phyloP scores from a whole-genome alignment of 257 asterid species.

The Salvia rosmarinus region DNA sequence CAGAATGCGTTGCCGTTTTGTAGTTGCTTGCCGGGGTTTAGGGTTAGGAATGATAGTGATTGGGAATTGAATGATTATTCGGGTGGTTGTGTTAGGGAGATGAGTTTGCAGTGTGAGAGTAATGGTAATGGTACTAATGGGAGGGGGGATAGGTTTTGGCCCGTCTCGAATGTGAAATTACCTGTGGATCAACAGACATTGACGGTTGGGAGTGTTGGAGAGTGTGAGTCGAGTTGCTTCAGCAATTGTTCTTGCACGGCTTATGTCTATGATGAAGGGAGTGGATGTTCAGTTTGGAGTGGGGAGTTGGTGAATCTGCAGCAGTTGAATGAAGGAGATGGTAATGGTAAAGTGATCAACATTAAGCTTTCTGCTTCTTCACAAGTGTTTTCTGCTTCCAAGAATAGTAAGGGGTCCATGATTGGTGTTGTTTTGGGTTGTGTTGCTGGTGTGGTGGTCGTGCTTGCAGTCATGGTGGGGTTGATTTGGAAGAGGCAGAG shows the following conservation, averaged over 20 bases:
- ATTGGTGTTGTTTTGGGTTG: constrained; percentile 43
- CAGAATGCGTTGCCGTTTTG: constrained; percentile 49
- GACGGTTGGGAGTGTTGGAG: constrained; percentile 29
- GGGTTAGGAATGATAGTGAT: constrained; percentile 27
- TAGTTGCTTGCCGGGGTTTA: constrained; percentile 51
- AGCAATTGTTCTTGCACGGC: constrained; percentile 52
- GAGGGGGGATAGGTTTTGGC: constrained; percentile 40
- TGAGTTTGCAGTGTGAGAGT: constrained; percentile 40
- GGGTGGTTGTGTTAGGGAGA: constrained; percentile 54
- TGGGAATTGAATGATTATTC: constrained; percentile 58
- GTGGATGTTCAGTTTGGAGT: constrained; percentile 42
- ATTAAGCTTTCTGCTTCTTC: constrained; percentile 48
- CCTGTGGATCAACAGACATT: constrained; percentile 27
- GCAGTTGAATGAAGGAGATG: constrained; percentile 43
- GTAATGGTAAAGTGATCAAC: constrained; percentile 36
- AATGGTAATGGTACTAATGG: constrained; percentile 30
- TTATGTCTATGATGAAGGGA: constrained; percentile 39
- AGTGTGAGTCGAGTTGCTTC: constrained; percentile 49
- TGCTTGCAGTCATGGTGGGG: constrained; percentile 27
- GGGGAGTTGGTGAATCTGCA: constrained; percentile 46
- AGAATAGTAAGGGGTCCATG: constrained; percentile 28
- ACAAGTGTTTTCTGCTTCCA: constrained; percentile 34
- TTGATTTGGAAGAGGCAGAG: constrained; percentile 36
- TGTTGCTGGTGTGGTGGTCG: constrained; percentile 25
- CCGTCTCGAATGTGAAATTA: constrained; percentile 19